These are phyloP conservation scores for Pisolithus orientalis DNA, from an alignment of 768 basidiomycete species.

Conservation along the genomic window DNA sequence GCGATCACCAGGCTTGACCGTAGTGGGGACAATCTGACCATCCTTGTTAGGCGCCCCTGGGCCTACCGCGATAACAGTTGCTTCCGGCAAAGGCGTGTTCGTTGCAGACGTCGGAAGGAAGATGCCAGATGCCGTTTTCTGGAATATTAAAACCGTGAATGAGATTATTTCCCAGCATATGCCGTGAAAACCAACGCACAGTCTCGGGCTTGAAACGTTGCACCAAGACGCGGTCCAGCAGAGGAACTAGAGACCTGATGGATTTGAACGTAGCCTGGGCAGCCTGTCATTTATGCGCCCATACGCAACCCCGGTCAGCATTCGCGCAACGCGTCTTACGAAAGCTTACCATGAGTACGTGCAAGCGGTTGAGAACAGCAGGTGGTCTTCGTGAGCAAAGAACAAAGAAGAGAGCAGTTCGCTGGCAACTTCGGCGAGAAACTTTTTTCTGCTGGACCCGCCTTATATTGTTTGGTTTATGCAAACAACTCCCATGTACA, in stretches of 20 bases:
- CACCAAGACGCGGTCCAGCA: slow-evolving; percentile 94
- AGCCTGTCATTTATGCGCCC: slow-evolving; percentile 40
- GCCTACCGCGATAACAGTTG: slow-evolving; percentile 92
- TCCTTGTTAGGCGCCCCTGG: slow-evolving; percentile 91
- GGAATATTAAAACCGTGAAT: background rate
- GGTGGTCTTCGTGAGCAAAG: slow-evolving; percentile 19
- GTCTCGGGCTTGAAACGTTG: slow-evolving; percentile 97
- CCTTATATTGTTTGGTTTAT: slow-evolving; percentile 17
- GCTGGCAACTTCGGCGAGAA: background rate
- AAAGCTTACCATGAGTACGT: slow-evolving; percentile 23
- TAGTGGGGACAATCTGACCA: slow-evolving; percentile 65
- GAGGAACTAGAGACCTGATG: slow-evolving; percentile 84
- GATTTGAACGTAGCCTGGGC: slow-evolving; percentile 92
- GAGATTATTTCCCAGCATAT: background rate
- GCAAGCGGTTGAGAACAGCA: slow-evolving; percentile 4
- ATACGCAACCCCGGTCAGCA: slow-evolving; percentile 1
- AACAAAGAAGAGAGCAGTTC: slow-evolving; percentile 11
- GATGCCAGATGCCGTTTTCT: slow-evolving; percentile 98
- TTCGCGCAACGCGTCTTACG: background rate
- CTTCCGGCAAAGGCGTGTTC: slow-evolving; percentile 85
- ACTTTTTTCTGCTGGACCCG: slow-evolving; percentile 11
- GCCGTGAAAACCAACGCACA: slow-evolving; percentile 31
- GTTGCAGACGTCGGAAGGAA: slow-evolving; percentile 93
- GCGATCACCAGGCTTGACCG: slow-evolving; percentile 84
- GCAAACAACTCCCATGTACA: background rate